Evolutionary conservation across 1,284 basidiomycete genomes (phyloP).

Genomic region (Austroboletus niveus): DNA sequence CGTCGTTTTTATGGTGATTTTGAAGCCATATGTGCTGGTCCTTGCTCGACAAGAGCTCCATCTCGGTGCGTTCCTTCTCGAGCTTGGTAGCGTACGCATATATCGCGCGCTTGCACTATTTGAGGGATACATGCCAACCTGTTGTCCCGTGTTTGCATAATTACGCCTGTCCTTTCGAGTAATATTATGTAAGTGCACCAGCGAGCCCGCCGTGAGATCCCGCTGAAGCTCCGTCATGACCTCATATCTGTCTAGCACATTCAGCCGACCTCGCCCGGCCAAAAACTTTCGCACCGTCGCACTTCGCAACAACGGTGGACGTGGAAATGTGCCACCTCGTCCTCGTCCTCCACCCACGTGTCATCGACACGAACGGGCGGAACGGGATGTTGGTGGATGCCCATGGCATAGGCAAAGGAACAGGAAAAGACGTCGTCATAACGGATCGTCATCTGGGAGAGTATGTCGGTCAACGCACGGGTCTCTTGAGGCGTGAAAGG

Average conservation of each 20-base stretch:
- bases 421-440: constrained; percentile 87
- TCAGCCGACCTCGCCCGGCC: constrained; percentile 54
- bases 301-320: constrained; percentile 85
- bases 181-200: no score
- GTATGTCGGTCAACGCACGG: constrained; percentile 60
- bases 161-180: no score
- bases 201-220: constrained; percentile 79
- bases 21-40: constrained; percentile 85
- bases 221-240: constrained; percentile 91
- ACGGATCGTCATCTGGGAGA: constrained; percentile 66
- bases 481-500: constrained; percentile 65
- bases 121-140: constrained; percentile 52
- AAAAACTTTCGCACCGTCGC: constrained; percentile 88
- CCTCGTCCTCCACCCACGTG: constrained; percentile 37
- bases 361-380: constrained; percentile 35
- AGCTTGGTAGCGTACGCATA: constrained; percentile 65
- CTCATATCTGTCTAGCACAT: constrained; percentile 63
- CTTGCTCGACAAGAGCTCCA: constrained; percentile 73
- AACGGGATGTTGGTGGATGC: constrained; percentile 80
- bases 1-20: constrained; percentile 81
- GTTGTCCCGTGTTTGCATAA: no score
- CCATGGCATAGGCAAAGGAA: constrained; percentile 97
- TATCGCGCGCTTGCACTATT: constrained; percentile 76
- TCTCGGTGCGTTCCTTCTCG: constrained; percentile 64
- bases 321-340: constrained; percentile 39